Evolutionary conservation across 768 basidiomycete species (phyloP).

Genomic region (Coprinopsis marcescibilis): DNA sequence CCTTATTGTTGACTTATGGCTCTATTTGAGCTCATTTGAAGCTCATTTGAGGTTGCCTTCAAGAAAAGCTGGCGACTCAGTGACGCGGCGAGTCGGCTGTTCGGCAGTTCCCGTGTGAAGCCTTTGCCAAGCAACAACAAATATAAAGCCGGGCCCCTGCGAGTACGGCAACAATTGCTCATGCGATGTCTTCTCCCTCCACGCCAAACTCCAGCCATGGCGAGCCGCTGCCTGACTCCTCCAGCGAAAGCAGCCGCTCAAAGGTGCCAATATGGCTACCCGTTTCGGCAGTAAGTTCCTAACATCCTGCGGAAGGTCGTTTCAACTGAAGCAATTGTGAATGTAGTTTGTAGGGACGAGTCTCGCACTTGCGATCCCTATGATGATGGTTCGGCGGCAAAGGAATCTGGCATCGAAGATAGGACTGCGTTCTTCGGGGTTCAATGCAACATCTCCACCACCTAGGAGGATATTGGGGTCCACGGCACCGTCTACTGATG

Average conservation of each 20-base stretch:
- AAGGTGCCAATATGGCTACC: slow-evolving; percentile 25
- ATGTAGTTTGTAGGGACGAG: slow-evolving; percentile 26
- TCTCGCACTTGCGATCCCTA: slow-evolving; percentile 29
- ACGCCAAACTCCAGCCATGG: too few species aligned
- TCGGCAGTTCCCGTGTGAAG: too few species aligned
- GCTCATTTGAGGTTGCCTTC: too few species aligned
- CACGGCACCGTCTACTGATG: slow-evolving; percentile 3
- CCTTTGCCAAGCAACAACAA: too few species aligned
- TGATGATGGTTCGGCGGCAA: slow-evolving; percentile 29
- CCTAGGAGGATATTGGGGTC: slow-evolving; percentile 16
- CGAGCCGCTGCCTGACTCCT: neutral
- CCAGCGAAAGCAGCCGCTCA: neutral
- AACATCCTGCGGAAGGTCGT: too few species aligned
- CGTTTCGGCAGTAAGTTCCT: slow-evolving; percentile 20
- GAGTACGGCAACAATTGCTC: too few species aligned
- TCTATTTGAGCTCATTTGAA: too few species aligned
- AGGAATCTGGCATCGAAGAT: slow-evolving; percentile 19
- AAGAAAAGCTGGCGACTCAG: too few species aligned
- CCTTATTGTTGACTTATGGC: too few species aligned
- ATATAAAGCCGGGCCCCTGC: too few species aligned
- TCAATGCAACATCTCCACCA: slow-evolving; percentile 25
- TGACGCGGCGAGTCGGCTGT: too few species aligned
- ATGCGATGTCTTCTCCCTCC: too few species aligned
- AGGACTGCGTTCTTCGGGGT: slow-evolving; percentile 21
- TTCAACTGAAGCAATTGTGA: neutral